A percentile compares a stretch with the other conserved stretches of the same genome.
Conservation (phyloP, 495 filamentous ascomycete species). For the Talaromyces wortmannii region DNA sequence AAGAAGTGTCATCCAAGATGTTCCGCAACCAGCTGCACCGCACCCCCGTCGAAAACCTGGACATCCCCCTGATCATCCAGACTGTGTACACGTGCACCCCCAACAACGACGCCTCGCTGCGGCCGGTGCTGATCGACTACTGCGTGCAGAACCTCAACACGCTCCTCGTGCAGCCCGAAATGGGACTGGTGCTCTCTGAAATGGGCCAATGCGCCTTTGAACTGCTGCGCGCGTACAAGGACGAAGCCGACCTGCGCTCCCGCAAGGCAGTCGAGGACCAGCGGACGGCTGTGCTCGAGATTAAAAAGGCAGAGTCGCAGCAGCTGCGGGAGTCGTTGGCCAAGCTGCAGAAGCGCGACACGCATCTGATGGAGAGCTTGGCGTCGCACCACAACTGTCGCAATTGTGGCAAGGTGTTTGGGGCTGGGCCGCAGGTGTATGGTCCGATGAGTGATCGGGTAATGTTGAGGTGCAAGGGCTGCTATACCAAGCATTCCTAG, state of each 20-base stretch:
- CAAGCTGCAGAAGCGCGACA: constrained; percentile 6
- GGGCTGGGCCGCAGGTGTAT: constrained; percentile 4
- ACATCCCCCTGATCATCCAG: constrained; percentile 3
- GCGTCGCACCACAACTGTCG: constrained; percentile 7
- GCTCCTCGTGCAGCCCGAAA: background rate
- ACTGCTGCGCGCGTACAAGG: constrained; percentile 5
- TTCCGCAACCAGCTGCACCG: constrained; percentile 5
- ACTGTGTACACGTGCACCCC: constrained; percentile 4
- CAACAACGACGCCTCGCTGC: constrained; percentile 2
- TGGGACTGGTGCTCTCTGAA: constrained; percentile 3
- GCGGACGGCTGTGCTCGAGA: constrained; percentile 5
- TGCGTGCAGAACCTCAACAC: constrained; percentile 4
- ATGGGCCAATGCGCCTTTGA: constrained; percentile 6
- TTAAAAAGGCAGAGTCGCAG: constrained; percentile 5
- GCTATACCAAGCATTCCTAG: constrained; percentile 6
- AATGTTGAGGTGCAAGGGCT: constrained; percentile 5
- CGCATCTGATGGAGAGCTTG: constrained; percentile 6
- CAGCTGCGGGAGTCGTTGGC: constrained; percentile 3
- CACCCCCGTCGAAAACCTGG: constrained; percentile 1
- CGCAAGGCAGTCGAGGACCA: constrained; percentile 6
- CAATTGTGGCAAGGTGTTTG: constrained; percentile 8
- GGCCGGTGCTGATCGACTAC: constrained; percentile 6
- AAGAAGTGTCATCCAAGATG: constrained; percentile 5
- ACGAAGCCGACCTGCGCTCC: constrained; percentile 4
- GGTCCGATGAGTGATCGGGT: constrained; percentile 7